Percentiles rank a stretch among this genome's conserved stretches.
Conservation (phyloP, 345 rosid species). For the Eucalyptus curtisii region DNA sequence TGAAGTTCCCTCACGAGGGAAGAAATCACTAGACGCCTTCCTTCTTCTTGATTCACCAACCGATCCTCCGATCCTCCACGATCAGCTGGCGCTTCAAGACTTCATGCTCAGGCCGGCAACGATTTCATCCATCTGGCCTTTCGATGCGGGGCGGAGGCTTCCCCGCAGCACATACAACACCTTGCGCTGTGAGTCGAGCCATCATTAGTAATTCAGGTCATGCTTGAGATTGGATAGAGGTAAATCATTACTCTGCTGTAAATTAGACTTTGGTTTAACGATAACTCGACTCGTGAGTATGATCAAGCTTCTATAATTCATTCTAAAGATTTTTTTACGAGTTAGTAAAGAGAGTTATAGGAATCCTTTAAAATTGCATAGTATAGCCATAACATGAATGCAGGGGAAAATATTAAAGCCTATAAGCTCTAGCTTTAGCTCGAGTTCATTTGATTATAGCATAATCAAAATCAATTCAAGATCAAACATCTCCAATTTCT, state of each 20-base stretch:
- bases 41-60: constrained; percentile 9
- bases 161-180: neutral
- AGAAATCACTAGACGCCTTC: neutral
- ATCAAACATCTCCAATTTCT: neutral
- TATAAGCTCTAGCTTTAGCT: neutral
- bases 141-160: too few relatives aligned
- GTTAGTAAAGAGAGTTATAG: neutral
- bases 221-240: too few relatives aligned
- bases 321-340: neutral
- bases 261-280: too few relatives aligned
- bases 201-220: too few relatives aligned
- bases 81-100: constrained; percentile 1
- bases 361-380: neutral
- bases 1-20: neutral
- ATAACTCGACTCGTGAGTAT: neutral
- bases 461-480: neutral
- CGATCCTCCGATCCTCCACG: constrained; percentile 26
- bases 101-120: too few relatives aligned
- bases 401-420: neutral
- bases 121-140: too few relatives aligned
- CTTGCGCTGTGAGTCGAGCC: too few relatives aligned
- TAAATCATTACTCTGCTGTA: neutral
- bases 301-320: neutral
- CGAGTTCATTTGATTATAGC: neutral
- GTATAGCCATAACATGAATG: neutral